Evolutionary conservation across 495 filamentous ascomycete species (phyloP).

Genomic region (Tuber microsphaerosporum): DNA sequence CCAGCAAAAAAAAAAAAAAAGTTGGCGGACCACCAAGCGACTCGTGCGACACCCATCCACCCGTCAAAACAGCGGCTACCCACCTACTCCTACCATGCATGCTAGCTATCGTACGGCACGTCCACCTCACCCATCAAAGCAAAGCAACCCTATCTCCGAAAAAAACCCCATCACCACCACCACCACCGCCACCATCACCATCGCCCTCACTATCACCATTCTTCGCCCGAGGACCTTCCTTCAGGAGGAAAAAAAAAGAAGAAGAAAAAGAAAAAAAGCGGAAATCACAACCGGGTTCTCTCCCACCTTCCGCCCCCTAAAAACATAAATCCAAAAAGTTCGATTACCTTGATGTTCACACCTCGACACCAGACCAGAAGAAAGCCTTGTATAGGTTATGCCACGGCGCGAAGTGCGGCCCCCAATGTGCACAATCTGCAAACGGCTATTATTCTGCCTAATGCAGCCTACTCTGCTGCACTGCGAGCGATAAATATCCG

Average conservation of each 20-base stretch:
- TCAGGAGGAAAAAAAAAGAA: neutral
- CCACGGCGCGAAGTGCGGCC: slow-evolving; percentile 1
- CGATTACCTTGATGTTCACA: neutral
- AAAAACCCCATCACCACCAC: neutral
- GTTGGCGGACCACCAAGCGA: slow-evolving; percentile 4
- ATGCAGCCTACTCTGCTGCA: neutral
- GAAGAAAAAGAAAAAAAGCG: neutral
- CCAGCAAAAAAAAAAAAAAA: neutral
- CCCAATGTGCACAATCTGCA: neutral
- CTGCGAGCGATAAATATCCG: neutral
- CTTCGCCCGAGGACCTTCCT: neutral
- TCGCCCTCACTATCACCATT: neutral
- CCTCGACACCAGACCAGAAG: neutral
- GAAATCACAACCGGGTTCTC: neutral
- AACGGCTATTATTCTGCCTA: slow-evolving; percentile 1
- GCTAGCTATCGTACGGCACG: neutral
- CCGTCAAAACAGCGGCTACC: neutral
- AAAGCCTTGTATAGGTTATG: neutral
- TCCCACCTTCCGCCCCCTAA: neutral
- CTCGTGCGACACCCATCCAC: neutral
- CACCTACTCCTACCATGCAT: neutral
- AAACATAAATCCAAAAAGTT: neutral
- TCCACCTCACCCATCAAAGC: neutral
- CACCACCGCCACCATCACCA: neutral
- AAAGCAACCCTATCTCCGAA: neutral